Evolutionary conservation across 176 grass and related monocot species (phyloP).

Genomic region (Poa pratensis): DNA sequence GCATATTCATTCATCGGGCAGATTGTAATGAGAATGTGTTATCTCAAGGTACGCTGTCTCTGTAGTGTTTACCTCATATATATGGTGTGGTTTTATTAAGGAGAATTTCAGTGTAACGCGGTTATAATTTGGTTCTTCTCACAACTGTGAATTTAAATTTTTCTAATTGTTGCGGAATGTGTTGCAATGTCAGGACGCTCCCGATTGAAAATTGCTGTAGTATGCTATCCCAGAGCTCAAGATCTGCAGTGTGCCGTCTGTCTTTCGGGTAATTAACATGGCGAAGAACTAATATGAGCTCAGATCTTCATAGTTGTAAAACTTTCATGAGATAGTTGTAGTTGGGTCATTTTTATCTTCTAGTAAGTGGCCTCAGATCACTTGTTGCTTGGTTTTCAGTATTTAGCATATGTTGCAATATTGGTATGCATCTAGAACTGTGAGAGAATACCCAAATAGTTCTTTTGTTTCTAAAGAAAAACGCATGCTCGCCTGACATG

Average conservation of each 20-base stretch:
- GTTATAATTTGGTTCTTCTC: not conserved
- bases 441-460: not conserved
- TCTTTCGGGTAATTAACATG: not conserved
- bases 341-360: not conserved
- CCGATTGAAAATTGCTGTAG: not conserved
- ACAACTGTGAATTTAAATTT: not conserved
- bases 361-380: not conserved
- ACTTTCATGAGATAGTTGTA: not conserved
- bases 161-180: not conserved
- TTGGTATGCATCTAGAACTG: not conserved
- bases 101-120: not conserved
- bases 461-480: not conserved
- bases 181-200: not conserved
- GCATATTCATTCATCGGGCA: not conserved
- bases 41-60: not conserved
- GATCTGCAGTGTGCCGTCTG: not conserved
- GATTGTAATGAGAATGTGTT: not conserved
- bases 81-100: constrained; percentile 3
- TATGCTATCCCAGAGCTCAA: not conserved
- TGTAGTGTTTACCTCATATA: not conserved
- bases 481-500: not conserved
- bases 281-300: not conserved
- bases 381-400: not conserved
- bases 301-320: not conserved
- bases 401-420: not conserved